These are phyloP conservation scores for Naganishia sp. DNA, from an alignment of 1,284 basidiomycete species.

Conservation along the genomic window DNA sequence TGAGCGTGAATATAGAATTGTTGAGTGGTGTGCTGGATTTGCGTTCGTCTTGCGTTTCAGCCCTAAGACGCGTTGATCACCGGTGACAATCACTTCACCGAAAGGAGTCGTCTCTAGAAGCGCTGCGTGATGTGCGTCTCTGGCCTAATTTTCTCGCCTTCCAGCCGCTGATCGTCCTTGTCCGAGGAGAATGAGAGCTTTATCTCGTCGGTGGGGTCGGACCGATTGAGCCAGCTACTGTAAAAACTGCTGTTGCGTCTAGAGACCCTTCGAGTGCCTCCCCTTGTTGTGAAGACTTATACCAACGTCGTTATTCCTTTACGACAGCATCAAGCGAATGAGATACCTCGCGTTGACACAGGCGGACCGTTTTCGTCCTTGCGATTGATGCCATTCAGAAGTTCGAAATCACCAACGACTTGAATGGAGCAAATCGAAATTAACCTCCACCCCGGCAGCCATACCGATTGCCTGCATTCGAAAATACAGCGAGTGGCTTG, in stretches of 20 bases:
- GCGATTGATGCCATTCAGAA: slow-evolving; percentile 13
- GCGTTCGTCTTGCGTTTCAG: slow-evolving; percentile 4
- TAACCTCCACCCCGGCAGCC: slow-evolving; percentile 19
- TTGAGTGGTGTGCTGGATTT: not conserved
- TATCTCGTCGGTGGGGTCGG: not conserved
- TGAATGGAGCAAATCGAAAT: slow-evolving; percentile 25
- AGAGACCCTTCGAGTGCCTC: not conserved
- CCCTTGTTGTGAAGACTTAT: not conserved
- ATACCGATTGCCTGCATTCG: slow-evolving; percentile 14
- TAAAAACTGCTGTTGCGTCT: not conserved
- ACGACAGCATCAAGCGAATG: not conserved
- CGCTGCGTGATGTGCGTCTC: not conserved
- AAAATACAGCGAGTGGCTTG: slow-evolving; percentile 15
- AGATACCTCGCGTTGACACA: not conserved
- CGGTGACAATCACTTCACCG: not conserved
- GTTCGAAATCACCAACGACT: slow-evolving; percentile 28
- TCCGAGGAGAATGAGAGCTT: too few relatives aligned
- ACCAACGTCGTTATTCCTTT: not conserved
- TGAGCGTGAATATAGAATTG: not conserved
- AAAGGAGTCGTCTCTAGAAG: not conserved
- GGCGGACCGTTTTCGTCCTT: too few relatives aligned
- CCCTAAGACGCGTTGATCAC: not conserved
- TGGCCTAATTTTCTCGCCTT: not conserved
- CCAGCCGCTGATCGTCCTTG: too few relatives aligned
- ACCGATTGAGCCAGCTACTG: not conserved